Base-by-base conservation (phyloP, 371 early-diverging fungal genomes). In the Actinomortierella wolfii region DNA sequence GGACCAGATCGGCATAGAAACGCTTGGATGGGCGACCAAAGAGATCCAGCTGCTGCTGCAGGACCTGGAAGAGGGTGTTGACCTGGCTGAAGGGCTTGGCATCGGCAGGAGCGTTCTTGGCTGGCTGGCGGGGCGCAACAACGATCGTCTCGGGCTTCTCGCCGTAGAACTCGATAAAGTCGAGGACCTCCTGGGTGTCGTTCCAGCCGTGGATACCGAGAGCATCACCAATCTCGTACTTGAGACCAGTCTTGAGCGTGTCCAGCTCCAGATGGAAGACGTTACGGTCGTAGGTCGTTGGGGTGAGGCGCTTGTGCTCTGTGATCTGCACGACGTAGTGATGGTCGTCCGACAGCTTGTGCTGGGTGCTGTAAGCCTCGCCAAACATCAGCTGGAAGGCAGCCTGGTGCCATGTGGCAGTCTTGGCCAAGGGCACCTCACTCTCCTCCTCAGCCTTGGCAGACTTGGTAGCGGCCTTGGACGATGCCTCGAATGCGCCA, bases 211-310 rank as follows among this genome's bases (percentile, higher is more conserved):
- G 91, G 3, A 97, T 94, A 76, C 95, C 97, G 28, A 97, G 83
- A 28, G 96, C 96, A 74, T 96, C 96, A 50, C 97, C 96, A 40
- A 96, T 84, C 49, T 90, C 91, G 75, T 97, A 97, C 61, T 86
- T 89, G 64, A 97, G 79, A 42, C 84, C 89, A 9, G 92, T 86
- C 48, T 81, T 81, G 42, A 82, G 81, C 28, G 89, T 93, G 62
- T 95, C 97, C 61, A 97, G 91, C 78, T 97, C 97, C 48, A 97
- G 82, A 78, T 97, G 97, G 89, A 97, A 94, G 14, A 96, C 92
- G 69, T 95, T 93, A 64, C 97, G 93, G 64, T 95, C 95, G 78
- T 96, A 96, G 24, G 79, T 66, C 4, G 77, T 73, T 3, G 97
- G 95, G 2, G 97, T 96, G 68, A 96, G 79, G 21, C 95, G 90